These are phyloP conservation scores for Plasmodium berghei DNA, from an alignment of 169 alveolate genomes.

Conservation along the genomic window DNA sequence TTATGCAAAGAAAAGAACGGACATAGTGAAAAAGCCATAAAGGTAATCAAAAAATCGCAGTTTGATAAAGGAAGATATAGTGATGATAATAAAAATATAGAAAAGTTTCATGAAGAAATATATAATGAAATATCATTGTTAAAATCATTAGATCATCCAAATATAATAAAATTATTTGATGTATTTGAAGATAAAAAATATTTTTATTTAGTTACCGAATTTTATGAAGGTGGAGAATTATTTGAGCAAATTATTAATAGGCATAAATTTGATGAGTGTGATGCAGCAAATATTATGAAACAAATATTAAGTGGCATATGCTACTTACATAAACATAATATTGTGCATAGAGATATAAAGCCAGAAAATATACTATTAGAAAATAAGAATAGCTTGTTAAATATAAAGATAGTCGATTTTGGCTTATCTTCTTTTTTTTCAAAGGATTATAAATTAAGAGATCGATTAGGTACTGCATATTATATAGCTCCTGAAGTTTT, in stretches of 20 bases:
- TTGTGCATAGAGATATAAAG: slow-evolving; percentile 92
- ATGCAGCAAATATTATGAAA: slow-evolving; percentile 93
- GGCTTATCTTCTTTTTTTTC: slow-evolving; percentile 89
- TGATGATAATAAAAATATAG: slow-evolving; percentile 3
- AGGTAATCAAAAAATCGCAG: slow-evolving; percentile 86
- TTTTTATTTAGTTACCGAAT: slow-evolving; percentile 92
- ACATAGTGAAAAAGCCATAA: slow-evolving; percentile 88
- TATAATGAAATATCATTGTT: slow-evolving; percentile 91
- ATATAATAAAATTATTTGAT: slow-evolving; percentile 94
- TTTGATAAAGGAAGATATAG: slow-evolving; percentile 23
- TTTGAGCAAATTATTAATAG: slow-evolving; percentile 92
- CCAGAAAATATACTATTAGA: slow-evolving; percentile 87
- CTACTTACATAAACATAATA: slow-evolving; percentile 93
- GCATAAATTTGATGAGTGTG: slow-evolving; percentile 90
- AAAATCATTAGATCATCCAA: slow-evolving; percentile 95
- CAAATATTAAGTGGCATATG: slow-evolving; percentile 93
- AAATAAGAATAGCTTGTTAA: slow-evolving; percentile 38
- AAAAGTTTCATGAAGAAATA: slow-evolving; percentile 65
- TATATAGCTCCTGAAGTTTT: slow-evolving; percentile 93
- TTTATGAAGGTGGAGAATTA: slow-evolving; percentile 94
- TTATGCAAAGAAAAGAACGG: slow-evolving; percentile 87
- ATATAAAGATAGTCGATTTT: slow-evolving; percentile 91
- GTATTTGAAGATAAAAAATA: slow-evolving; percentile 90
- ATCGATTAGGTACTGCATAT: slow-evolving; percentile 92
- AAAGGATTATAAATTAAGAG: slow-evolving; percentile 82